Conservation (phyloP, 768 basidiomycete genomes). For the Lactarius psammicola region DNA sequence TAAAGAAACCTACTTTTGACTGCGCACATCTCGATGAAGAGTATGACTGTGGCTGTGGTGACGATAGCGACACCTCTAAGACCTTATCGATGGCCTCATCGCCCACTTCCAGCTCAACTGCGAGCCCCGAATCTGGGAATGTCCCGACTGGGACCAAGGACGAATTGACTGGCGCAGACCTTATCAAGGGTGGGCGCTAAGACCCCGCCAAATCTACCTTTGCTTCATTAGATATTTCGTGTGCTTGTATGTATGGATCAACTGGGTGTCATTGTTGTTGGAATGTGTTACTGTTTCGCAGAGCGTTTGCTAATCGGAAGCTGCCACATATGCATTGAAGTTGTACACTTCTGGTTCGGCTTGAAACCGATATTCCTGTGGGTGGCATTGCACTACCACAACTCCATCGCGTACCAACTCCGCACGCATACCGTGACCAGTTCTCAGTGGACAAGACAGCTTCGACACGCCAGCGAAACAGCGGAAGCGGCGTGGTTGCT, state of each 20-base stretch:
- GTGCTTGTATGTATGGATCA: background rate
- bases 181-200: conserved; percentile 60
- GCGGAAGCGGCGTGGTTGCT: conserved; percentile 24
- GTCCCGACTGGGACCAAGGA: conserved; percentile 47
- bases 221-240: background rate
- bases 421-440: conserved; percentile 34
- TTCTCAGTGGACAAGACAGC: conserved; percentile 35
- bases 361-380: conserved; percentile 36
- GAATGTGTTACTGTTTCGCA: background rate
- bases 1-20: conserved; percentile 83
- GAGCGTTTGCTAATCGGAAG: conserved; percentile 23
- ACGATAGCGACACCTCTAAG: conserved; percentile 44
- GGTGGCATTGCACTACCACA: conserved; percentile 34
- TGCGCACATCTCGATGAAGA: conserved; percentile 83
- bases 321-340: conserved; percentile 40
- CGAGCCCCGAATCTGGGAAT: conserved; percentile 45
- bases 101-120: conserved; percentile 35
- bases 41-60: conserved; percentile 96
- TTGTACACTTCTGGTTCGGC: conserved; percentile 39
- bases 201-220: background rate
- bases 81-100: conserved; percentile 11
- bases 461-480: conserved; percentile 38
- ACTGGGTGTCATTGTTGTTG: background rate
- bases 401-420: conserved; percentile 34
- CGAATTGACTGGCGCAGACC: conserved; percentile 53